Base-by-base conservation (phyloP, 2,329 filamentous ascomycete species). In the Rutstroemia sp. region DNA sequence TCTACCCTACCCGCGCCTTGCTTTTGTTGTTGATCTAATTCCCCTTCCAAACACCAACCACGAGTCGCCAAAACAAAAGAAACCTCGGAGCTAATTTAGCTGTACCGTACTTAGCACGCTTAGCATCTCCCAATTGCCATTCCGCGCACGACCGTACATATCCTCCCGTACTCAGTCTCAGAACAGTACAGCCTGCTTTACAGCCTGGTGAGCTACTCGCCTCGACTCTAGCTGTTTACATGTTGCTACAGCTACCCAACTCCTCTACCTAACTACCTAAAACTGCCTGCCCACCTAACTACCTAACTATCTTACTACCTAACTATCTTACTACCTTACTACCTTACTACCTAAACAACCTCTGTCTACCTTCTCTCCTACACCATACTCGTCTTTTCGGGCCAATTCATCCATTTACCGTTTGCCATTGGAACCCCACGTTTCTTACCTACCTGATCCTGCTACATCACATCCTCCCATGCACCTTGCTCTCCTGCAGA, bases 401-500 rank as follows among this genome's bases (percentile, higher is more conserved):
- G 12, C 10, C n/a, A 47, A 45, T 50, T 55, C 47, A 38, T 51
- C 27, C 38, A 21, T 44, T 38, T 30, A 9, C 27, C 27, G 27
- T 30, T 30, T 23, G 5, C 23, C 23, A 23, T 23, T 23, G 44
- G 34, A 55, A 51, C 53, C 53, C 53, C 53, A 55, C 53, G 53
- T 55, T 55, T 51, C 25, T 21, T 46, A 30, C 27, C 27, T 30
- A 12, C 27, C 27, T 8, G 27, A 27, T 23, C 19, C 27, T 18
- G 23, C 47, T 44, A 44, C 53, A 46, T 46, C 34, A 23, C 23
- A 23, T 23, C 23, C 25, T 48, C 41, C 41, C 14, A 48, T 50
- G 46, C 53, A 51, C 37, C 38, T 51, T 51, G 44, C 37, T 55
- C 25, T 51, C 53, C 49, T 55, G 53, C 53, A 55, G 53, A 45